Conservation (phyloP, 345 rosid genomes). For the Linum usitatissimum region DNA sequence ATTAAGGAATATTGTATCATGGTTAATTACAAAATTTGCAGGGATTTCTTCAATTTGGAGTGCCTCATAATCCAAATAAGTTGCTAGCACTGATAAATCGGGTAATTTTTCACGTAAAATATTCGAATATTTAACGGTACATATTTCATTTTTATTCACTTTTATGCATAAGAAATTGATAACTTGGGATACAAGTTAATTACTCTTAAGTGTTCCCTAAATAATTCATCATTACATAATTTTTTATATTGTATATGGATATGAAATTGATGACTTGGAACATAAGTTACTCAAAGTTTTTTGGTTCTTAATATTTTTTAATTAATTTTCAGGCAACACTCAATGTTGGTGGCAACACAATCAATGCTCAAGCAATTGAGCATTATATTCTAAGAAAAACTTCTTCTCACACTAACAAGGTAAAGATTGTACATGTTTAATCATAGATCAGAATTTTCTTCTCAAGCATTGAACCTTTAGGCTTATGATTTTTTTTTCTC, state of each 20-base stretch:
- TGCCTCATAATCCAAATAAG: constrained; percentile 65
- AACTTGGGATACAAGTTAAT: too few relatives aligned
- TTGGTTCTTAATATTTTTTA: neutral
- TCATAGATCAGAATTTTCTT: too few relatives aligned
- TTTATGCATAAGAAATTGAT: too few relatives aligned
- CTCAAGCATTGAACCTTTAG: too few relatives aligned
- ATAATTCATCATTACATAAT: too few relatives aligned
- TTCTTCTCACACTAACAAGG: constrained; percentile 26
- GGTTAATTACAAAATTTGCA: constrained; percentile 14
- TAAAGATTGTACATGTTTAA: neutral
- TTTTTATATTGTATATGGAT: too few relatives aligned
- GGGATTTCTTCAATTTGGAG: constrained; percentile 89
- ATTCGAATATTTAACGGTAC: too few relatives aligned
- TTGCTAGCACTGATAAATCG: constrained; percentile 49
- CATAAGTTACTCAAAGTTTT: too few relatives aligned
- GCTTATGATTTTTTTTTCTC: neutral
- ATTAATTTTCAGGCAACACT: constrained; percentile 50
- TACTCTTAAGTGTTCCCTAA: too few relatives aligned
- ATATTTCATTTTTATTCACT: too few relatives aligned
- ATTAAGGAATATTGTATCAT: too few relatives aligned
- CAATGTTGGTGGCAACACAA: constrained; percentile 66
- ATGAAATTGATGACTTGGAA: too few relatives aligned
- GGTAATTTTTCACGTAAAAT: constrained; percentile 20
- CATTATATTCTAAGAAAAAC: constrained; percentile 57
- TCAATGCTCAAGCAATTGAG: constrained; percentile 77